These are phyloP conservation scores for Euptelea pleiosperma DNA, from an alignment of 164 flowering plant genomes.

Conservation along the genomic window DNA sequence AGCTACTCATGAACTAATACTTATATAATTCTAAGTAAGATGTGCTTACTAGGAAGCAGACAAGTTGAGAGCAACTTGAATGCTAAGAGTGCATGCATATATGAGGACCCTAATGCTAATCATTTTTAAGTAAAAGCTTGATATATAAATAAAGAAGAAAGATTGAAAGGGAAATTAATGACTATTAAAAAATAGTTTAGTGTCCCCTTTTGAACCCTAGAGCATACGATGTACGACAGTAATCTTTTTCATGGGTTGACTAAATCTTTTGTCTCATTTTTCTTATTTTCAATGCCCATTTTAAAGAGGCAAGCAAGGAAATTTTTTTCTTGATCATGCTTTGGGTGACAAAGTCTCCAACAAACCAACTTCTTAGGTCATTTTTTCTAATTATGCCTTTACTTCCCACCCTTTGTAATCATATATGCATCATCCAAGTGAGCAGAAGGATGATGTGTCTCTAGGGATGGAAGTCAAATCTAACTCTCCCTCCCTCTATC, in stretches of 20 bases:
- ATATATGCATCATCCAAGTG: conserved; percentile 2
- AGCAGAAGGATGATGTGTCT: no score
- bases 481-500: no score
- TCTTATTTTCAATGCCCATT: background rate
- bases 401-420: background rate
- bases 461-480: no score
- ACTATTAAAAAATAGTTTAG: background rate
- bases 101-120: no score
- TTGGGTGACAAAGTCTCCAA: conserved; percentile 32
- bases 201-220: background rate
- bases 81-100: no score
- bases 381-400: background rate
- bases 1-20: no score
- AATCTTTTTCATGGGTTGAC: background rate
- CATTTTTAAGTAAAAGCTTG: background rate
- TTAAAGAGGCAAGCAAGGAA: conserved; percentile 30
- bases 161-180: background rate
- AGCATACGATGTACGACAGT: background rate
- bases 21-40: no score
- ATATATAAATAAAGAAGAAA: conserved; percentile 2
- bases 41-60: no score
- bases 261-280: background rate
- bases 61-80: no score
- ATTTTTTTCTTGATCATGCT: conserved; percentile 39
- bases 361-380: background rate